Base-by-base conservation (phyloP, 2,329 filamentous ascomycete genomes). In the Colletotrichum musae region DNA sequence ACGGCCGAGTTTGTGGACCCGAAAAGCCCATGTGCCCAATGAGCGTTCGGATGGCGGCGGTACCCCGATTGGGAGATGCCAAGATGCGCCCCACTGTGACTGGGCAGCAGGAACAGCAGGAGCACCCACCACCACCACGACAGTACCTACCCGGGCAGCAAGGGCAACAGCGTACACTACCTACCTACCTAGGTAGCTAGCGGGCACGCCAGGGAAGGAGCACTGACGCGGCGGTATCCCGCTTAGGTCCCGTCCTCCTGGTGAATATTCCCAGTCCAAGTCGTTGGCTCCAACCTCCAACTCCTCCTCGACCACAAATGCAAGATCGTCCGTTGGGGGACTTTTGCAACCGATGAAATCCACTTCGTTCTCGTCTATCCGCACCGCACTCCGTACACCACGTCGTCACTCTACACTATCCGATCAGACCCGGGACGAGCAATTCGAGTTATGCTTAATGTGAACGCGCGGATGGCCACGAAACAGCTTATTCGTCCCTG, bases 11-110 rank as follows among this genome's bases (percentile, higher is more conserved):
- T 13, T 6, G 50, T 52, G 21, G 50, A 52, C 3, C 50, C 13
- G 50, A 32, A 24, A 13, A 6, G 21, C 24, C 6, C 15, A n/a
- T 13, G 13, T n/a, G 6, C 47, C 41, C 41, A 45, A 60, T 41
- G 43, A 54, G 36, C 47, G 54, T 64, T 68, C 65, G 65, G 61
- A 65, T 41, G 61, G 43, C 28, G 48, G 65, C 10, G 41, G 54
- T 28, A 54, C 54, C 32, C 61, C 61, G 47, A 68, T 65, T 65
- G 61, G 65, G 41, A 10, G 43, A 18, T 43, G 45, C 45, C 45
- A 36, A 43, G 16, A 43, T 43, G 41, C 5, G 13, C 41, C 41
- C 41, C 41, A 16, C 41, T 43, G 41, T 43, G 41, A 43, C 41
- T 43, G 41, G 41, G 16, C 41, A n/a, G 41, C 13, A 43, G 16